A percentile compares a stretch with the other conserved stretches of the same genome.
These are phyloP conservation scores for Blastobotrys chiropterorum DNA, from an alignment of 805 yeast species.

Conservation along the genomic window DNA sequence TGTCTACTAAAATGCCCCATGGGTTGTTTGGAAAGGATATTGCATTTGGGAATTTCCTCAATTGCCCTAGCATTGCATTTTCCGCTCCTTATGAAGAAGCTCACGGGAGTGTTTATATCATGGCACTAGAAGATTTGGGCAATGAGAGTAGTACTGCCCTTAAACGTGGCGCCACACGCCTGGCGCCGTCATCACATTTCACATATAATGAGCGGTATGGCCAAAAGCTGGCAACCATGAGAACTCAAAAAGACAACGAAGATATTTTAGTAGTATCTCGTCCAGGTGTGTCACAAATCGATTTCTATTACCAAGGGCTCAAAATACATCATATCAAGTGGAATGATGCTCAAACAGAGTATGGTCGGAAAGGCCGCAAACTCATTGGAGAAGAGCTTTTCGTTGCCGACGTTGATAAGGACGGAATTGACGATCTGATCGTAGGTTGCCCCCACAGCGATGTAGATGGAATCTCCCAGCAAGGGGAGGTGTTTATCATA, in stretches of 20 bases:
- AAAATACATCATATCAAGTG: conserved; percentile 27
- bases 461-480: conserved; percentile 26
- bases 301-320: conserved; percentile 31
- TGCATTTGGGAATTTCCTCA: conserved; percentile 38
- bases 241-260: conserved; percentile 17
- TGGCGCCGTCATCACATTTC: not conserved
- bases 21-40: conserved; percentile 45
- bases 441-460: conserved; percentile 43
- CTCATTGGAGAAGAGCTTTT: conserved; percentile 35
- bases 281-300: conserved; percentile 46
- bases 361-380: conserved; percentile 40
- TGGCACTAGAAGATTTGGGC: conserved; percentile 5
- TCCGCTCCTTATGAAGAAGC: conserved; percentile 43
- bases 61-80: conserved; percentile 40
- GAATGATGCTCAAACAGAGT: conserved; percentile 21
- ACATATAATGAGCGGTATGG: conserved; percentile 41
- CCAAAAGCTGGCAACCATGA: conserved; percentile 30
- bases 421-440: conserved; percentile 38
- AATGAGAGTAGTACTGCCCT: not conserved
- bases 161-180: not conserved
- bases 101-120: conserved; percentile 19
- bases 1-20: conserved; percentile 19
- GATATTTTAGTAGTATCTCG: conserved; percentile 41
- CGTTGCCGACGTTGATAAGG: conserved; percentile 33
- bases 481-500: conserved; percentile 34